phyloP scores from a whole-genome alignment of 208 protist genomes.

The Acanthamoeba castellanii region DNA sequence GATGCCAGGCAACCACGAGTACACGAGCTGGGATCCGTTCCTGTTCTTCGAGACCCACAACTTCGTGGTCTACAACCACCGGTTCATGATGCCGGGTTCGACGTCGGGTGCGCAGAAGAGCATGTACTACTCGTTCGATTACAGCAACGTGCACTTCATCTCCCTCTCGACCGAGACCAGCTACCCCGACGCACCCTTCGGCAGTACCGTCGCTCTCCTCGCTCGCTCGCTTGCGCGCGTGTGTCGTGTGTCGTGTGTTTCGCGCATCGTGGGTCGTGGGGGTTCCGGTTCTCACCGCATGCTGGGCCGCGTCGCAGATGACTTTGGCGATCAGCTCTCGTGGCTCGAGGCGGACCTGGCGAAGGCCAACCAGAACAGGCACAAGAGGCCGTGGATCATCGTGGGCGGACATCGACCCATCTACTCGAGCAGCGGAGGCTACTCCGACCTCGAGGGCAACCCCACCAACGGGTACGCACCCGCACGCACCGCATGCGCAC shows the following conservation, averaged over 20 bases:
- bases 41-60: conserved; percentile 46
- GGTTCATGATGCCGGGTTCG: conserved; percentile 42
- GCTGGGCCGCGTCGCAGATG: background rate
- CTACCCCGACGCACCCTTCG: conserved; percentile 31
- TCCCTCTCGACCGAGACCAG: conserved; percentile 63
- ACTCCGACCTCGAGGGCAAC: conserved; percentile 14
- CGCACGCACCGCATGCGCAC: background rate
- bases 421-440: conserved; percentile 24
- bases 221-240: background rate
- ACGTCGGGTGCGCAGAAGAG: background rate
- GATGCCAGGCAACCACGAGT: conserved; percentile 48
- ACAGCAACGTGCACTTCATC: conserved; percentile 70
- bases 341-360: conserved; percentile 74
- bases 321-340: conserved; percentile 64
- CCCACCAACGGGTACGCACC: background rate
- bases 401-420: background rate
- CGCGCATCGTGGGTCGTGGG: too few relatives aligned
- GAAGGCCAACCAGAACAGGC: conserved; percentile 6
- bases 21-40: conserved; percentile 4
- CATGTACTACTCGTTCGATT: conserved; percentile 71
- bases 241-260: background rate
- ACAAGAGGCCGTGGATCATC: conserved; percentile 62
- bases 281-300: too few relatives aligned
- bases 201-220: background rate
- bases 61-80: conserved; percentile 70